Evolutionary conservation across 176 grass and related monocot genomes (phyloP).

Genomic region (Oryza longistaminata): DNA sequence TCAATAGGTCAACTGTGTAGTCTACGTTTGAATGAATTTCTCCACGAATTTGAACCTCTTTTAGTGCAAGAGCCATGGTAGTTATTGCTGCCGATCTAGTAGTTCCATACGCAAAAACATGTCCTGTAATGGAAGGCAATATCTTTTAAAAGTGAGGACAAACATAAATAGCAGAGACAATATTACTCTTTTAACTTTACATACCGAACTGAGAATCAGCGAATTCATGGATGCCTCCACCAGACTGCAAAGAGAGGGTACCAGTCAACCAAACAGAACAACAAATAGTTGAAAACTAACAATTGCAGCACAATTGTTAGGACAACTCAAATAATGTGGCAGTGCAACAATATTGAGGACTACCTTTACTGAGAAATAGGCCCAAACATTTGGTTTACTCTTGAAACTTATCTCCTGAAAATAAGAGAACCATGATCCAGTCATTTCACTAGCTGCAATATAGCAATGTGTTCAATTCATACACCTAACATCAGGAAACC

Average conservation of each 20-base stretch:
- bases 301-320: not conserved
- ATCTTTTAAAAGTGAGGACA: constrained; percentile 9
- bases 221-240: constrained; percentile 99
- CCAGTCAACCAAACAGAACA: constrained; percentile 1
- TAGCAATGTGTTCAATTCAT: constrained; percentile 20
- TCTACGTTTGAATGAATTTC: constrained; percentile 99
- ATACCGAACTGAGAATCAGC: constrained; percentile 99
- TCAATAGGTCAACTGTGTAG: constrained; percentile 97
- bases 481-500: constrained; percentile 28
- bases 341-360: constrained; percentile 11
- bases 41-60: constrained; percentile 96
- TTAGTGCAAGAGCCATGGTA: constrained; percentile 91
- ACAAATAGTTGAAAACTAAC: not conserved
- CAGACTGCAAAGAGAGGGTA: constrained; percentile 62
- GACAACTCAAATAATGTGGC: not conserved
- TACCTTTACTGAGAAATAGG: constrained; percentile 99
- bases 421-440: constrained; percentile 11
- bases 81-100: constrained; percentile 88
- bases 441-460: constrained; percentile 24
- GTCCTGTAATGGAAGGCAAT: constrained; percentile 50
- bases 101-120: constrained; percentile 96
- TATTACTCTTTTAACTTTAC: constrained; percentile 26
- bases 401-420: constrained; percentile 94
- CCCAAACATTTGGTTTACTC: constrained; percentile 97
- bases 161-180: constrained; percentile 10